Conservation (phyloP, 116 monocot genomes). For the Zostera marina region DNA sequence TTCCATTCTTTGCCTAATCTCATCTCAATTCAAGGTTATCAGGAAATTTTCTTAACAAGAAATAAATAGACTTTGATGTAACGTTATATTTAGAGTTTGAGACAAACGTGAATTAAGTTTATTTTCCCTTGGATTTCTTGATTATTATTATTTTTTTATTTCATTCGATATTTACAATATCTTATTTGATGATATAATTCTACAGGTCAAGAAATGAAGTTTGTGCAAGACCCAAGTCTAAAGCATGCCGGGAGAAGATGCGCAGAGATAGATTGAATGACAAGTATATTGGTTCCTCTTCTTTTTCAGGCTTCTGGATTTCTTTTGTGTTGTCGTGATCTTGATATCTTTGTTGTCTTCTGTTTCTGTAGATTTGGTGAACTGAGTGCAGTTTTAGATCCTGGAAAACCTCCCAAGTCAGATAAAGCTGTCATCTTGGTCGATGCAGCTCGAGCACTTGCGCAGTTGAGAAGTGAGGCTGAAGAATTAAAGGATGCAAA, state of each 20-base stretch:
- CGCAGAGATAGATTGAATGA: constrained; percentile 65
- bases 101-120: too few species aligned
- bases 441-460: constrained; percentile 47
- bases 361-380: constrained; percentile 35
- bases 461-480: constrained; percentile 49
- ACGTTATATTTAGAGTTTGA: too few species aligned
- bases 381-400: constrained; percentile 46
- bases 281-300: constrained; percentile 16
- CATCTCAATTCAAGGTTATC: too few species aligned
- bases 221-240: constrained; percentile 37
- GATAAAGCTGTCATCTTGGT: constrained; percentile 49
- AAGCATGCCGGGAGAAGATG: constrained; percentile 84
- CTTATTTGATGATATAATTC: constrained; percentile 7
- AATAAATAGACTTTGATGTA: too few species aligned
- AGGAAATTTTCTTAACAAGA: neutral
- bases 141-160: too few species aligned
- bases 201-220: constrained; percentile 29
- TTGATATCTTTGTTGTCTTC: neutral
- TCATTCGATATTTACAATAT: too few species aligned
- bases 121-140: too few species aligned
- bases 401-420: constrained; percentile 41
- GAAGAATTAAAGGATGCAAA: constrained; percentile 57
- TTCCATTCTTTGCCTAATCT: neutral
- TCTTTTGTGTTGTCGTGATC: neutral
- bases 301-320: neutral